Evolutionary conservation across 441 rosid genomes (phyloP).

Genomic region (Populus hybrid): DNA sequence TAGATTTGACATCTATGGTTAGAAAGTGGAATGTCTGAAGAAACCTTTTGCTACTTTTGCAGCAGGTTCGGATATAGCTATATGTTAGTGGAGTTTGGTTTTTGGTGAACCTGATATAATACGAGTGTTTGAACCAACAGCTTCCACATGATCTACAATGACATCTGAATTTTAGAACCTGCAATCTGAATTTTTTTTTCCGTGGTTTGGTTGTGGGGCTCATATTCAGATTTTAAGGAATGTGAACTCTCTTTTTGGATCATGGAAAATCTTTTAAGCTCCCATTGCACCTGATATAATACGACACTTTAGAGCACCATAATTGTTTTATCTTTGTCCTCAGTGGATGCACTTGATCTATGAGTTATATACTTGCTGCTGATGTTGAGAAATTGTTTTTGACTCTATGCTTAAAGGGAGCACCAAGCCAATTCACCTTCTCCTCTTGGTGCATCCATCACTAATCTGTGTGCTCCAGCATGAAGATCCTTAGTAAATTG

Average conservation of each 20-base stretch:
- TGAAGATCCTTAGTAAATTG: background rate
- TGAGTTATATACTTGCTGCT: background rate
- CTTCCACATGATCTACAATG: background rate
- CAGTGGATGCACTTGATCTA: background rate
- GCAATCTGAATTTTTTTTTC: background rate
- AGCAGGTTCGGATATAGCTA: background rate
- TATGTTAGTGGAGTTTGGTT: background rate
- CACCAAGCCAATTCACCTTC: background rate
- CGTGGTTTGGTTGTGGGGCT: background rate
- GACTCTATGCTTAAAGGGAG: background rate
- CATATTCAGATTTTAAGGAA: background rate
- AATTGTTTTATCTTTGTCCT: background rate
- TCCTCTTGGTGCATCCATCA: conserved; percentile 1
- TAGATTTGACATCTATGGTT: background rate
- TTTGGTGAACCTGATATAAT: background rate
- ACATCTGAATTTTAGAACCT: background rate
- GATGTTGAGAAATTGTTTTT: background rate
- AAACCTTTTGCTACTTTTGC: background rate
- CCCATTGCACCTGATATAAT: background rate
- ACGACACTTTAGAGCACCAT: background rate
- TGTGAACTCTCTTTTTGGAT: background rate
- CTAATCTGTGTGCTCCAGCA: background rate
- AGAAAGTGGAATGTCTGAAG: background rate
- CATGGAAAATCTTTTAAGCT: background rate
- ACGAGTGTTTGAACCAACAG: background rate